Evolutionary conservation across 2,329 filamentous ascomycete genomes (phyloP), one percentile per base, ranked within the genome.

Genomic region (Boeremia exigua): DNA sequence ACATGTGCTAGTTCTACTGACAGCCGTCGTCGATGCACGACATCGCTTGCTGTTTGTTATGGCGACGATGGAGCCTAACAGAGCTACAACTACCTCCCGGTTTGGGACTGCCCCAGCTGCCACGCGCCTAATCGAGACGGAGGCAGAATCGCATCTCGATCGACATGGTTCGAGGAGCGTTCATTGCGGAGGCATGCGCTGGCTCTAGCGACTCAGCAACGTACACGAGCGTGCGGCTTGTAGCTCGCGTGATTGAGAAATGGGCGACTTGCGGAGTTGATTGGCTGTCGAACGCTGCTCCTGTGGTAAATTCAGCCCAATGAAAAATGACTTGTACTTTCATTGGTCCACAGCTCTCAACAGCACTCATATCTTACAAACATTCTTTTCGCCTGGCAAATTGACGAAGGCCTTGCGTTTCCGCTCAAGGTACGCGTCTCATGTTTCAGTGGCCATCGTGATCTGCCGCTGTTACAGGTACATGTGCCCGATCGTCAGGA

Each of bases 391-490:
- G 28, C 48, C 32, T 37, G n/a, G 39, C 9, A 12, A 32, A 37
- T 30, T 4, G 11, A 43, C 6, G 23, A 38, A 12, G 14, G 32
- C 42, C 47, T 43, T 51, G 25, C 37, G 47, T 56, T 7, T 51
- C 47, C 47, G 30, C 28, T 25, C 25, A 42, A 14, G 43, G 27
- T 33, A 38, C 48, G 48, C 37, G 37, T 51, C 43, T 50, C 37
- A 34, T 6, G 32, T 56, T 56, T 51, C 53, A 56, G 29, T 56
- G 53, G 53, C n/a, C 23, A 33, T 32, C 25, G 37, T 51, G 53
- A 28, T 19, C 32, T 33, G 36, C 17, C 15, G 37, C 37, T 47
- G 53, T 51, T 37, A 44, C 47, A 56, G 36, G 37, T 51, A 38
- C 47, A 47, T 43, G 48, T 14, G 15, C 32, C 19, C 6, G 33